These are phyloP conservation scores for Tricholoma bakamatsutake DNA, from an alignment of 768 basidiomycete species.

Conservation along the genomic window DNA sequence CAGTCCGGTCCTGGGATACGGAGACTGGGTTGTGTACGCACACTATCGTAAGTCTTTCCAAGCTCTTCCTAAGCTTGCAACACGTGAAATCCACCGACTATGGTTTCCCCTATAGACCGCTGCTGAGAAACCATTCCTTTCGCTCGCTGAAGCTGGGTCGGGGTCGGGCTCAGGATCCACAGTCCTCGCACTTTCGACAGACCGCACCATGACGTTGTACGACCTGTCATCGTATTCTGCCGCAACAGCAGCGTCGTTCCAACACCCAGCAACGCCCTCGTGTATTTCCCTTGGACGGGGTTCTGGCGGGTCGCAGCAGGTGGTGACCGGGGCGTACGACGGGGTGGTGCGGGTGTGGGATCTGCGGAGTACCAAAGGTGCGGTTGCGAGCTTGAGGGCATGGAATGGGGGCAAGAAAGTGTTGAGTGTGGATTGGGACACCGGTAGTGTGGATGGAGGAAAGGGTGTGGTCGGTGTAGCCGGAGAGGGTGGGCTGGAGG, in stretches of 20 bases:
- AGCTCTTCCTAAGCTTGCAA: constrained; percentile 1
- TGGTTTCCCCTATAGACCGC: constrained; percentile 38
- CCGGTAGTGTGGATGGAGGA: constrained; percentile 39
- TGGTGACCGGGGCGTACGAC: constrained; percentile 73
- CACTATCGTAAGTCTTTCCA: constrained; percentile 52
- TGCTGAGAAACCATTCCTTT: constrained; percentile 71
- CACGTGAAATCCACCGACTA: background rate
- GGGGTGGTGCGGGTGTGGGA: constrained; percentile 78
- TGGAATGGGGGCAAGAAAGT: constrained; percentile 57
- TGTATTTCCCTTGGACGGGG: constrained; percentile 34
- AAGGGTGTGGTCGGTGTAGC: constrained; percentile 50
- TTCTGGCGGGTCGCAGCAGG: constrained; percentile 36
- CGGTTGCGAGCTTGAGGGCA: constrained; percentile 57
- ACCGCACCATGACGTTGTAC: constrained; percentile 67
- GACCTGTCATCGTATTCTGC: constrained; percentile 39
- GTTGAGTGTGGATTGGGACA: constrained; percentile 51
- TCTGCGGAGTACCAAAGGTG: constrained; percentile 57
- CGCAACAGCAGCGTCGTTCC: constrained; percentile 33
- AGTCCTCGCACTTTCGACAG: constrained; percentile 62
- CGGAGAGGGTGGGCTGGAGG: constrained; percentile 59
- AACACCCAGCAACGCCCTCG: constrained; percentile 64
- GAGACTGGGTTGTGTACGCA: constrained; percentile 65
- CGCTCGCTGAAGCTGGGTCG: constrained; percentile 39
- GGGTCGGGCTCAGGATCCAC: constrained; percentile 39
- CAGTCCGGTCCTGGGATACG: constrained; percentile 83